phyloP scores from a whole-genome alignment of 2,329 filamentous ascomycete genomes.

The Clonostachys sp. region DNA sequence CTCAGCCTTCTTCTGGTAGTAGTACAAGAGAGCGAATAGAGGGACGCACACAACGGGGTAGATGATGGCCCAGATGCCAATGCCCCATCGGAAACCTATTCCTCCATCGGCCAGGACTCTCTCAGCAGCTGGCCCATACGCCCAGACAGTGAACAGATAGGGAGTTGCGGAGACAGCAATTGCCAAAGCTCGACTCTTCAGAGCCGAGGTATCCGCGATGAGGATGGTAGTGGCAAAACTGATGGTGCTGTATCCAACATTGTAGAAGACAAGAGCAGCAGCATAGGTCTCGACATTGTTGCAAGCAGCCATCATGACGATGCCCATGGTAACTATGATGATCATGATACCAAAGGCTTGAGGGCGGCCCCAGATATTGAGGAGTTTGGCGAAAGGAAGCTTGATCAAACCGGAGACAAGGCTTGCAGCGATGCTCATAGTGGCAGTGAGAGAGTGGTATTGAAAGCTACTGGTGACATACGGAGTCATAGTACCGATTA shows the following conservation, averaged over 20 bases:
- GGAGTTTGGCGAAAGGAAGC: constrained; percentile 56
- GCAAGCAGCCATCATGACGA: constrained; percentile 59
- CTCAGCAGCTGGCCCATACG: constrained; percentile 25
- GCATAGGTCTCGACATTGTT: constrained; percentile 35
- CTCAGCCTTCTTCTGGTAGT: constrained; percentile 52
- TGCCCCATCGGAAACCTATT: constrained; percentile 34
- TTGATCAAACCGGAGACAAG: constrained; percentile 55
- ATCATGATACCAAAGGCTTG: constrained; percentile 54
- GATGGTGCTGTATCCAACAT: constrained; percentile 54
- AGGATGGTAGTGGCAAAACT: constrained; percentile 61
- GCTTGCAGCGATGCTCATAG: constrained; percentile 47
- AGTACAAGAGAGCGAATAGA: constrained; percentile 46
- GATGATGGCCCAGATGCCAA: constrained; percentile 57
- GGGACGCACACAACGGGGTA: constrained; percentile 48
- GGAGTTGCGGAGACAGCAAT: constrained; percentile 33
- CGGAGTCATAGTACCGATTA: constrained; percentile 32
- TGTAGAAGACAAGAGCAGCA: constrained; percentile 58
- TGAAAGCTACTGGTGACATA: constrained; percentile 46
- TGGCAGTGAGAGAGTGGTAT: constrained; percentile 46
- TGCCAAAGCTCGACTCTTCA: constrained; percentile 28
- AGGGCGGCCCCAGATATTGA: constrained; percentile 60
- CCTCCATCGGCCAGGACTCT: constrained; percentile 21
- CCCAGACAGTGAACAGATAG: constrained; percentile 40
- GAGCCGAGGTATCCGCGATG: constrained; percentile 54
- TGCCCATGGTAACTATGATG: constrained; percentile 35